phyloP scores from a whole-genome alignment of 495 filamentous ascomycete species.

The Penicillium paxilli region DNA sequence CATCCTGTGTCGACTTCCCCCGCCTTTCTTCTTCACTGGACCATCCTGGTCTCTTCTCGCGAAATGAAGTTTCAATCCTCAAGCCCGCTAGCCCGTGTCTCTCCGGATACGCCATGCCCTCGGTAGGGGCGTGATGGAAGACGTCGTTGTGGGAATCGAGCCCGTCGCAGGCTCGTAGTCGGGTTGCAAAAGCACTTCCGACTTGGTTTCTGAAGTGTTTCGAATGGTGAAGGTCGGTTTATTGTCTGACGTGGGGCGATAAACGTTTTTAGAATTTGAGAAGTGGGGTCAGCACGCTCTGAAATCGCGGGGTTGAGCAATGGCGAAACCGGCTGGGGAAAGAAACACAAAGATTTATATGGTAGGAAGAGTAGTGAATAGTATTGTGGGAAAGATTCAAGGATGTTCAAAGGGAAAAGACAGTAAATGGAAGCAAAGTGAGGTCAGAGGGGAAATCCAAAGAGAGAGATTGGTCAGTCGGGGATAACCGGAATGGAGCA shows the following conservation, averaged over 20 bases:
- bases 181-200: slow-evolving; percentile 26
- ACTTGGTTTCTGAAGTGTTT: slow-evolving; percentile 3
- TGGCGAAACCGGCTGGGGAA: background rate
- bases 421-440: slow-evolving; percentile 2
- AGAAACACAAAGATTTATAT: background rate
- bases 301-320: slow-evolving; percentile 4
- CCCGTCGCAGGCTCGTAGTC: slow-evolving; percentile 23
- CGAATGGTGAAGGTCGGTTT: slow-evolving; percentile 3
- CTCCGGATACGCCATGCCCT: slow-evolving; percentile 45
- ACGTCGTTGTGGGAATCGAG: slow-evolving; percentile 14
- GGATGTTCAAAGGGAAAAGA: background rate
- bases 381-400: background rate
- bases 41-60: slow-evolving; percentile 28
- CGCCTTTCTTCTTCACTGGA: slow-evolving; percentile 22
- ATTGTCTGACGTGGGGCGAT: slow-evolving; percentile 23
- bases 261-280: slow-evolving; percentile 13
- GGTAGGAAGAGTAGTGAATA: background rate
- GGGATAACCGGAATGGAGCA: background rate
- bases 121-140: slow-evolving; percentile 19
- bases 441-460: slow-evolving; percentile 15
- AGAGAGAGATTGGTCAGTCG: slow-evolving; percentile 19
- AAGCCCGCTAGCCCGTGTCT: slow-evolving; percentile 39
- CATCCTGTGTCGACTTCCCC: slow-evolving; percentile 27
- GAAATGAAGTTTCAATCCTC: slow-evolving; percentile 46
- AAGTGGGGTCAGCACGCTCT: slow-evolving; percentile 15